phyloP scores from a whole-genome alignment of 768 basidiomycete species.

The Rhodotorula paludigena region DNA sequence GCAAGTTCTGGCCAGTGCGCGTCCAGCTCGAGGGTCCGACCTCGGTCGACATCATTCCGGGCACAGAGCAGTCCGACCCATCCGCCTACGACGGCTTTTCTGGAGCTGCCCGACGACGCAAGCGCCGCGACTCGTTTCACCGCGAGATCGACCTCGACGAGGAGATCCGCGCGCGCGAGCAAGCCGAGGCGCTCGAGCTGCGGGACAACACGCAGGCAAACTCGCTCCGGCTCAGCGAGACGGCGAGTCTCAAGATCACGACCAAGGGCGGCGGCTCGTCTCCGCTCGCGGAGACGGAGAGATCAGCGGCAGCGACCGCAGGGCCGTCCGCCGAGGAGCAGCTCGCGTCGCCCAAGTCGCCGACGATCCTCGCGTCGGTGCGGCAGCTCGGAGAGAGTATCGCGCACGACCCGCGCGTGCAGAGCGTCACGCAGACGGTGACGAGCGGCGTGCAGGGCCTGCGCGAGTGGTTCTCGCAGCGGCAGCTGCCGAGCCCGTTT shows the following conservation, averaged over 20 bases:
- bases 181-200: constrained; percentile 5
- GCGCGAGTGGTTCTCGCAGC: constrained; percentile 13
- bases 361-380: constrained; percentile 20
- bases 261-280: not conserved
- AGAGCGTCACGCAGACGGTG: not conserved
- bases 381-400: constrained; percentile 14
- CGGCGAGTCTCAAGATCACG: constrained; percentile 3
- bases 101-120: not conserved
- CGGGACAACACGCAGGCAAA: constrained; percentile 6
- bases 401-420: constrained; percentile 12
- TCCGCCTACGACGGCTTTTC: not conserved
- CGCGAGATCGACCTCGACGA: constrained; percentile 21
- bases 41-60: not conserved
- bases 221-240: not conserved
- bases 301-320: not conserved
- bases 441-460: not conserved
- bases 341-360: not conserved
- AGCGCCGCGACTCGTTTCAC: constrained; percentile 30
- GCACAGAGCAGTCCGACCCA: not conserved
- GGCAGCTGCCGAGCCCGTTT: not conserved
- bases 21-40: constrained; percentile 25
- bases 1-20: constrained; percentile 34
- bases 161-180: constrained; percentile 3
- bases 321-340: not conserved
- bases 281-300: not conserved